Evolutionary conservation across 805 yeast genomes (phyloP).

Genomic region (Kodamaea jinghongensis): DNA sequence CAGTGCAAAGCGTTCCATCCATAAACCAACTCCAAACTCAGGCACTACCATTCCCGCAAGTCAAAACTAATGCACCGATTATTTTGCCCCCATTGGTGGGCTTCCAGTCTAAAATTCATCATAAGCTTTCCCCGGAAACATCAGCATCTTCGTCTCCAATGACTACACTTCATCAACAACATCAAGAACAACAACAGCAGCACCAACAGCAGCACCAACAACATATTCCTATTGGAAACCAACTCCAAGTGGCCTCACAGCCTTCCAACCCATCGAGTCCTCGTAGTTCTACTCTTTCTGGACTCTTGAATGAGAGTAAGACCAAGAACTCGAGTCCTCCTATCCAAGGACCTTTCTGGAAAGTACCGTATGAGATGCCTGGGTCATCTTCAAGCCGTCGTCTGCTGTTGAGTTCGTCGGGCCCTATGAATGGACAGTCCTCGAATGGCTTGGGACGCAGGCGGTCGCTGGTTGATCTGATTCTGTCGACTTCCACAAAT

Average conservation of each 20-base stretch:
- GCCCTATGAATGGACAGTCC: slow-evolving; percentile 1
- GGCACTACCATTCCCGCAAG: slow-evolving; percentile 14
- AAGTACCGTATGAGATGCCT: slow-evolving; percentile 60
- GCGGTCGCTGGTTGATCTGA: slow-evolving; percentile 49
- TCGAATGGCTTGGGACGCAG: slow-evolving; percentile 20
- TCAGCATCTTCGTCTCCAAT: slow-evolving; percentile 6
- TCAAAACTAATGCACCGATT: slow-evolving; percentile 19
- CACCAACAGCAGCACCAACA: slow-evolving; percentile 11
- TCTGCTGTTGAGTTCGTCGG: slow-evolving; percentile 13
- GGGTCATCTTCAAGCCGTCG: slow-evolving; percentile 15
- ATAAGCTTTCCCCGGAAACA: slow-evolving; percentile 6
- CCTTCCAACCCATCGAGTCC: slow-evolving; percentile 7
- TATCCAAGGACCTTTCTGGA: slow-evolving; percentile 53
- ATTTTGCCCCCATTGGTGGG: slow-evolving; percentile 31
- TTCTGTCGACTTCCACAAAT: slow-evolving; percentile 46
- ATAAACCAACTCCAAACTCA: slow-evolving; percentile 9
- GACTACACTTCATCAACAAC: neutral
- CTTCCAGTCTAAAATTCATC: slow-evolving; percentile 3
- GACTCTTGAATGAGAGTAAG: slow-evolving; percentile 10
- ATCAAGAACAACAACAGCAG: slow-evolving; percentile 6
- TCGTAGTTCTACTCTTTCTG: slow-evolving; percentile 4
- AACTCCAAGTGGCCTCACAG: too few species aligned
- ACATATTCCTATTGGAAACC: neutral
- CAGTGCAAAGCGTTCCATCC: slow-evolving; percentile 6
- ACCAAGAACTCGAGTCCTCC: slow-evolving; percentile 23